These are phyloP conservation scores for Tolypocladium tundrense DNA, from an alignment of 2,329 filamentous ascomycete genomes.

Conservation along the genomic window DNA sequence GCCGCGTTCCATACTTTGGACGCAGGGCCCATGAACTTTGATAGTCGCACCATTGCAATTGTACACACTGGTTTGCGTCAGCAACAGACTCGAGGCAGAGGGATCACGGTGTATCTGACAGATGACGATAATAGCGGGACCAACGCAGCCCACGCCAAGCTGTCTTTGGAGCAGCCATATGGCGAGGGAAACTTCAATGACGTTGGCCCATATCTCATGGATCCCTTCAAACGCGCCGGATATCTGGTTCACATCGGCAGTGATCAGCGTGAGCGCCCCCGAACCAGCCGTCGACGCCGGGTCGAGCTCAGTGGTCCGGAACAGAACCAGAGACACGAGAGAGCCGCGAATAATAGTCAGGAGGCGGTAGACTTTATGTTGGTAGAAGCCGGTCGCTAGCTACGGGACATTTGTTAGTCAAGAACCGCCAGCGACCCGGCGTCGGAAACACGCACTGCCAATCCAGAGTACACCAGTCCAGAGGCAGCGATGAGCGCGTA, in stretches of 20 bases:
- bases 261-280: slow-evolving; percentile 32
- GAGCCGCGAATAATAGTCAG: slow-evolving; percentile 19
- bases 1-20: slow-evolving; percentile 14
- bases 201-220: slow-evolving; percentile 30
- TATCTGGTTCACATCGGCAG: slow-evolving; percentile 31
- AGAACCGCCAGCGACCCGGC: not conserved
- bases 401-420: not conserved
- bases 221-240: slow-evolving; percentile 20
- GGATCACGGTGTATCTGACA: slow-evolving; percentile 3
- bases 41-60: slow-evolving; percentile 3
- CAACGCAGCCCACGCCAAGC: slow-evolving; percentile 32
- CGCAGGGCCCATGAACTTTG: slow-evolving; percentile 6
- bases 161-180: slow-evolving; percentile 34
- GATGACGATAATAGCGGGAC: slow-evolving; percentile 27
- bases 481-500: slow-evolving; percentile 10
- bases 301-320: slow-evolving; percentile 12
- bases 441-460: slow-evolving; percentile 4
- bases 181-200: slow-evolving; percentile 31
- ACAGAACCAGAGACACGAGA: slow-evolving; percentile 17
- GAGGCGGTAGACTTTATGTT: slow-evolving; percentile 16
- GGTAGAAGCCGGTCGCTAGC: slow-evolving; percentile 10
- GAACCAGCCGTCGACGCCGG: slow-evolving; percentile 20
- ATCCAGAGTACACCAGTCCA: slow-evolving; percentile 7
- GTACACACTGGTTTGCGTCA: slow-evolving; percentile 4
- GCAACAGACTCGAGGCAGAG: not conserved